phyloP scores from a whole-genome alignment of 306 rosid genomes.

The Pueraria montana region DNA sequence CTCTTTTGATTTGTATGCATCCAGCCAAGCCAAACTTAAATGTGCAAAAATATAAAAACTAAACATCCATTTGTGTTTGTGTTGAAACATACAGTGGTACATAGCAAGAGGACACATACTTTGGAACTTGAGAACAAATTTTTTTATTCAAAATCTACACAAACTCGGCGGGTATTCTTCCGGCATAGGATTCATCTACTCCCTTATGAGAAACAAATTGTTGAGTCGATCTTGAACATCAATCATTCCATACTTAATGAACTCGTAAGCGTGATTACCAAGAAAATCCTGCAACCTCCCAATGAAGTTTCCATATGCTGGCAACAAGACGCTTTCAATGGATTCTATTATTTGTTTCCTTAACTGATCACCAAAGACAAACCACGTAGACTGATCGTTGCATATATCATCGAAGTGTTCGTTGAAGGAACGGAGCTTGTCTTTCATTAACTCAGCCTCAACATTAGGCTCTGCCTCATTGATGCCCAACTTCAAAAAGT shows the following conservation, averaged over 20 bases:
- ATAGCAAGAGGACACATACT: too few relatives aligned
- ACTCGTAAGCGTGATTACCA: conserved; percentile 15
- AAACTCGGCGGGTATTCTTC: too few relatives aligned
- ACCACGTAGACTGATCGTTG: conserved; percentile 20
- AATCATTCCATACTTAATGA: conserved; percentile 9
- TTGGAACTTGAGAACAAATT: too few relatives aligned
- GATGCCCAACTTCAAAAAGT: conserved; percentile 62
- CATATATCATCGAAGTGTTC: conserved; percentile 11
- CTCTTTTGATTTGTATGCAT: too few relatives aligned
- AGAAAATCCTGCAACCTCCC: background rate
- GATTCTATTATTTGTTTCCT: background rate
- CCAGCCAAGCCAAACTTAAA: too few relatives aligned
- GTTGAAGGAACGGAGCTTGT: conserved; percentile 18
- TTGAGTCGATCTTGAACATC: conserved; percentile 6
- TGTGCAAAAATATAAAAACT: too few relatives aligned
- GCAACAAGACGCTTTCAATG: background rate
- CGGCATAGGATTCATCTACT: background rate
- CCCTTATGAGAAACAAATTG: background rate
- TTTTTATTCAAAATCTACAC: too few relatives aligned
- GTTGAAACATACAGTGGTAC: too few relatives aligned
- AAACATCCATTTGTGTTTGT: too few relatives aligned
- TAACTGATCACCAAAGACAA: background rate
- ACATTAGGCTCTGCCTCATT: conserved; percentile 16
- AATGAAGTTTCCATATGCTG: conserved; percentile 27
- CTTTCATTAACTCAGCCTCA: background rate